A percentile compares a stretch with the other conserved stretches of the same genome.
Conservation (phyloP, 441 rosid genomes). For the Aquilaria agallochum region DNA sequence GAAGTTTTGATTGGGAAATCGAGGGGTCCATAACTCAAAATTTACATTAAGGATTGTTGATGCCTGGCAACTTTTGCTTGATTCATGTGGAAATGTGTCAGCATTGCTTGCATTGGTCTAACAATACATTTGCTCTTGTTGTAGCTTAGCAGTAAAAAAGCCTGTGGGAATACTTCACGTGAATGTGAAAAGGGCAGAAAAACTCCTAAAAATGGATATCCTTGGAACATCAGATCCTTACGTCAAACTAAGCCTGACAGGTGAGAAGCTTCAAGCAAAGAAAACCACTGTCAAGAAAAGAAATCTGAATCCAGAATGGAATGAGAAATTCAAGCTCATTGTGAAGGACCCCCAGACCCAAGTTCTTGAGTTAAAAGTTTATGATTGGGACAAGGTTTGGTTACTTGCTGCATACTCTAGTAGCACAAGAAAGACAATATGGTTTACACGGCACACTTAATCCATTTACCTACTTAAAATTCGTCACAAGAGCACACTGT, state of each 20-base stretch:
- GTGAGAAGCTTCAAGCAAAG: slow-evolving; percentile 68
- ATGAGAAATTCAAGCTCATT: slow-evolving; percentile 73
- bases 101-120: too few species aligned
- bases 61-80: not conserved
- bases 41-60: not conserved
- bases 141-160: slow-evolving; percentile 51
- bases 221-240: slow-evolving; percentile 91
- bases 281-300: slow-evolving; percentile 74
- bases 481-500: too few species aligned
- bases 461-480: too few species aligned
- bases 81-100: not conserved
- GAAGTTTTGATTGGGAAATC: not conserved
- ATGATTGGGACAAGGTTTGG: slow-evolving; percentile 92
- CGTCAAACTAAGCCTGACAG: slow-evolving; percentile 70
- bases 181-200: slow-evolving; percentile 66
- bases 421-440: not conserved
- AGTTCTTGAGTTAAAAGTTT: slow-evolving; percentile 68
- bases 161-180: slow-evolving; percentile 87
- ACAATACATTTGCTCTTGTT: not conserved
- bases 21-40: not conserved
- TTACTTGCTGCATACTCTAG: not conserved
- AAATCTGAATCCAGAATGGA: slow-evolving; percentile 78
- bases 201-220: slow-evolving; percentile 72
- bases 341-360: slow-evolving; percentile 78
- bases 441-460: too few species aligned